Evolutionary conservation across 257 asterid genomes (phyloP), one percentile per base, ranked within the genome.

Genomic region (Anisodus acutangulus): DNA sequence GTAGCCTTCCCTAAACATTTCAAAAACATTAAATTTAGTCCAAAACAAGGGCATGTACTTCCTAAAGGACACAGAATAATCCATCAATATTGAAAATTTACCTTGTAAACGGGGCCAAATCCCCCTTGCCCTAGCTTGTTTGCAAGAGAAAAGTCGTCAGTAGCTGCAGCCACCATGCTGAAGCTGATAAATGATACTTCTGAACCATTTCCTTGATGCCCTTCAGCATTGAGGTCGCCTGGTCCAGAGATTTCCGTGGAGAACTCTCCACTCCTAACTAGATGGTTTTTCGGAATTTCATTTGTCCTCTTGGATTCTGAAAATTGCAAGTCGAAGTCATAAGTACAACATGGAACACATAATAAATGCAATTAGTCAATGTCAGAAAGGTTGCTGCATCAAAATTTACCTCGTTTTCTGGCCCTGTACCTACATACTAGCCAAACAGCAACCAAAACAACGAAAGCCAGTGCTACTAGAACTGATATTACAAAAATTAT

Each of bases 81-180:
- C 16, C 22, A 43, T 66, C 17, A 35, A 67, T 22, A 35, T 66
- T 12, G 13, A 58, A 37, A 6, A 19, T 4, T 51, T 86, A 95
- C 99, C 91, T 89, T 92, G 87, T 93, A 95, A 54, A 95, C 99
- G 86, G 70, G 92, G 37, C 98, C 99, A 69, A 94, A 95, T 85
- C 99, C 99, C 79, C 99, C 99, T 63, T 93, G 92, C 71, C 99
- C 99, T 12, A 95, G 97, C 88, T 92, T 92, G 79, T 93, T 94
- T 84, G 78, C 86, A 68, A 87, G 31, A 2, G 96, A 89, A 80
- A 95, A 95, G 68, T 92, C 87, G 84, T 87, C 72, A 3, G 99
- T 93, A 26, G 98, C 97, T 13, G 87, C 83, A 37, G 90, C 92
- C 68, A 95, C 86, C 82, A 74, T 76, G 88, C 79, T 85, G 88